Evolutionary conservation across 2,329 filamentous ascomycete species (phyloP), one percentile per base, ranked within the genome.

Genomic region (Fusarium oligoseptatum): DNA sequence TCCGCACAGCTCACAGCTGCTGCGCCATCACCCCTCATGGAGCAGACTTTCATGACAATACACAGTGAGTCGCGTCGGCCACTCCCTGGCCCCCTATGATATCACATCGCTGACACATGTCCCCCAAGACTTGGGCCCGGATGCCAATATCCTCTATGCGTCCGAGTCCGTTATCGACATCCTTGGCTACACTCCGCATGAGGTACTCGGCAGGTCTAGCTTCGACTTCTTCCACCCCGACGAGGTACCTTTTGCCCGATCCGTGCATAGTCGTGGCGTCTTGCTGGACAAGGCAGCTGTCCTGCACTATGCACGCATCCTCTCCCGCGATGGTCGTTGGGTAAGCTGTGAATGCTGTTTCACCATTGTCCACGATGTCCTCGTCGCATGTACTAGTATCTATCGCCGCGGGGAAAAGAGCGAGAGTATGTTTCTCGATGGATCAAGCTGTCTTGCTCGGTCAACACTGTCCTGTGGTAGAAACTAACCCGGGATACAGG

Each of bases 11-110:
- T 67, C 68, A 68, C 66, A 71, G 68, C 73, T 77, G 45, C 67
- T 58, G 66, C 68, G 27, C 52, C 67, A 17, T 69, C 56, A 58
- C 60, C 63, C 65, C 60, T 64, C 57, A 94, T 94, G 93, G 93
- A 95, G 84, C 93, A 93, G 76, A 97, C 94, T 36, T 97, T 97
- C 85, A 97, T 97, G 85, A 95, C 94, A 76, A 97, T 97, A 81
- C 94, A 97, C 81, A 94, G 94, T 94, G 85, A 85, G 91, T 87
- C 48, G 72, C 67, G 41, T 52, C 37, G 60, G 14, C 22, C n/a
- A 9, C 27, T 37, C 12, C 24, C 15, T 11, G 15, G 11, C 15
- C n/a, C 20, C 17, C 20, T n/a, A 14, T 24, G 50, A 58, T 24
- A 17, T 24, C 14, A n/a, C 24, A 10, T 60, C 34, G 60, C 67